Evolutionary conservation across 169 alveolate species (phyloP).

Genomic region (Ichthyophthirius multifiliis): DNA sequence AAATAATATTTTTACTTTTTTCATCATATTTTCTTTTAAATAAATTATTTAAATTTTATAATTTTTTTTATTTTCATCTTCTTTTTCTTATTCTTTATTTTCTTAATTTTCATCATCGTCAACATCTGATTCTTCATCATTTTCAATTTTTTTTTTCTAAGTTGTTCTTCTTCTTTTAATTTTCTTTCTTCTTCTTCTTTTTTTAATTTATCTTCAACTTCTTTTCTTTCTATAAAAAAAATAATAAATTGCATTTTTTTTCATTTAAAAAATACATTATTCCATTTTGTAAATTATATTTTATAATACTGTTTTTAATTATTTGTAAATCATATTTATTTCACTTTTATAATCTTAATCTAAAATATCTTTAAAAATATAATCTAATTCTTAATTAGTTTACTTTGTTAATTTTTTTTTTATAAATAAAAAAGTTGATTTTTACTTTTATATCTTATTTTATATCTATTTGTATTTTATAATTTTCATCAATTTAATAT

Average conservation of each 20-base stretch:
- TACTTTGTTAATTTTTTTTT: background rate
- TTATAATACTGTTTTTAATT: background rate
- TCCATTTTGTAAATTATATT: background rate
- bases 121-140: background rate
- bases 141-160: background rate
- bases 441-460: background rate
- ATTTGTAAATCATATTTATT: background rate
- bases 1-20: background rate
- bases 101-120: background rate
- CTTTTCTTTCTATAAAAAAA: background rate
- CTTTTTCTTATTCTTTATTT: background rate
- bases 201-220: background rate
- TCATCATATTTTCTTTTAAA: background rate
- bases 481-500: background rate
- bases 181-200: background rate
- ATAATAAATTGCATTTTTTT: too few species aligned
- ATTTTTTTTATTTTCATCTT: background rate
- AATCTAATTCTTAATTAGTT: background rate
- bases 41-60: background rate
- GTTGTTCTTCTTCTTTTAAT: background rate
- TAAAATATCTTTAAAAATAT: background rate
- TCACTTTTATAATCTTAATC: background rate
- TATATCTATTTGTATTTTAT: background rate
- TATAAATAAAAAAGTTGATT: background rate
- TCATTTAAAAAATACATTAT: background rate